These are phyloP conservation scores for Cercospora berteroae DNA, from an alignment of 2,329 filamentous ascomycete genomes.

Conservation along the genomic window DNA sequence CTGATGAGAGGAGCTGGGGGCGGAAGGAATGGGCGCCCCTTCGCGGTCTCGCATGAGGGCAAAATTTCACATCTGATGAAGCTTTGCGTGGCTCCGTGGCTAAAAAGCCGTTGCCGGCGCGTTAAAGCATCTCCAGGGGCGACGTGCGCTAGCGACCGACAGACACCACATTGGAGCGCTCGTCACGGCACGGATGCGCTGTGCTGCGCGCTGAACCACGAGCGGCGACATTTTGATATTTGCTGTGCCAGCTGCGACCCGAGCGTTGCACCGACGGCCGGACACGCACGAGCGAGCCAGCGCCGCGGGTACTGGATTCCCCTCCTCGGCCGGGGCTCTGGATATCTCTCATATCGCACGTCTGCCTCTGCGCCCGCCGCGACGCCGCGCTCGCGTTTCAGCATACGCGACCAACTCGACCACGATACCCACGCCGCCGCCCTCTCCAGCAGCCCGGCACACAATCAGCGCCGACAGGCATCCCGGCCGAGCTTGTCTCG, in stretches of 20 bases:
- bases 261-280: not conserved
- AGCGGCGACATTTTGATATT: not conserved
- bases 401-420: not conserved
- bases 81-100: not conserved
- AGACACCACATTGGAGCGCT: not conserved
- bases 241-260: not conserved
- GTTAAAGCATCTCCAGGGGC: not conserved
- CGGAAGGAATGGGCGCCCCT: not conserved
- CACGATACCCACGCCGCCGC: not conserved
- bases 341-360: not conserved
- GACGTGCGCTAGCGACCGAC: not conserved
- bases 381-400: not conserved
- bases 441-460: not conserved
- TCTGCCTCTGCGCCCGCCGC: not conserved
- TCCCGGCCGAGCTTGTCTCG: constrained; percentile 7
- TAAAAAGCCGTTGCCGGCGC: not conserved
- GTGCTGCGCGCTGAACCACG: not conserved
- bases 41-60: not conserved
- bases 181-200: not conserved
- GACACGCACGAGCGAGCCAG: not conserved
- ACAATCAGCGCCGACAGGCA: constrained; percentile 7
- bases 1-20: not conserved
- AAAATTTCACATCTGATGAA: not conserved
- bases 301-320: not conserved
- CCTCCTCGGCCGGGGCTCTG: not conserved